Evolutionary conservation across 1,284 basidiomycete species (phyloP), one percentile per base, ranked within the genome.

Genomic region (Cutaneotrichosporon spelunceum): DNA sequence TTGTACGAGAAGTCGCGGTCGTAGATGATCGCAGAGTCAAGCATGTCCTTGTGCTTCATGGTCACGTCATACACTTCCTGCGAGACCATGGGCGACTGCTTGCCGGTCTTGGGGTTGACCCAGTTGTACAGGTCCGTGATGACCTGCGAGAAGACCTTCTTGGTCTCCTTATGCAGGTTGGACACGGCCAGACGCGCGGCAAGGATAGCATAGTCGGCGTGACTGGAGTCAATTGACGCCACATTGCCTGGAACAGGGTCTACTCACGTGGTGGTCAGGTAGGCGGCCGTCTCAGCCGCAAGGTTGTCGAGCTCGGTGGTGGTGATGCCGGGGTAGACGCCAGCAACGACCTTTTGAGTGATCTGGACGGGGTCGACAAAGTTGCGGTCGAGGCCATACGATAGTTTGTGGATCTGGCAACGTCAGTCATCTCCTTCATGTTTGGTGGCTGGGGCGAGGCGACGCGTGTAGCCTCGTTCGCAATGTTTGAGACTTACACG

Each of bases 111-210:
- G 59, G 96, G 96, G 81, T 99, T 98, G 66, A 97, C 91, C 83
- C 95, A 98, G 59, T 86, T 83, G 79, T 96, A 93, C 56, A 99
- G 82, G 76, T 97, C 93, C 68, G 87, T 86, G 72, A 99, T 85
- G 66, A 98, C 94, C 68, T 88, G 85, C 16, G 91, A 93, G 78
- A 99, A 99, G 70, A 83, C 89, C 84, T 99, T 99, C 82, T 93
- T 95, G 36, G 96, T 99, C 82, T 99, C 95, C 79, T 99, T 99
- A 85, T 99, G 96, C 23, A 99, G 82, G 80, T 99, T 99, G 65
- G 93, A 96, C 74, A 99, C 95, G 64, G 95, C 95, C 11, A 63
- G 63, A 68, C 96, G 91, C 16, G 96, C 96, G 13, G 96, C 96
- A 62, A 99, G 90, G 64, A 99, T 89, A 30, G 96, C 95, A 73